Conservation (phyloP, 139 green algal genomes). For the Zygnema circumcarinatum region DNA sequence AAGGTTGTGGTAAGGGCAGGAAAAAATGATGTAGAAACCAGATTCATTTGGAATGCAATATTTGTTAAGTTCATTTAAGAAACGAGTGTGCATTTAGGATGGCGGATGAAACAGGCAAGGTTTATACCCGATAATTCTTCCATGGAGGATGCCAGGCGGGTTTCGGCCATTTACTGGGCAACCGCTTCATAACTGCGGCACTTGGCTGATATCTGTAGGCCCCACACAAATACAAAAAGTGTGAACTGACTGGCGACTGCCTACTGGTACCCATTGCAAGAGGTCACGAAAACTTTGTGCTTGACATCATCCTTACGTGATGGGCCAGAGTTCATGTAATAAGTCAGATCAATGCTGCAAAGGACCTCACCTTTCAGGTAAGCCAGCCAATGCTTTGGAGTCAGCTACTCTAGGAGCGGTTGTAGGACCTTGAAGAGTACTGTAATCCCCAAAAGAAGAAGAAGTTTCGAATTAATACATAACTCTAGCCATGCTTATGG, state of each 20-base stretch:
- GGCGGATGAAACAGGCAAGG: too few relatives aligned
- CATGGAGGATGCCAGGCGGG: conserved; percentile 94
- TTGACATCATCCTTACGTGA: too few relatives aligned
- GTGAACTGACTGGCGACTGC: background rate
- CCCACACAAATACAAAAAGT: background rate
- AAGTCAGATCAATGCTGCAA: background rate
- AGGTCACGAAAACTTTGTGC: background rate
- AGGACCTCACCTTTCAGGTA: background rate
- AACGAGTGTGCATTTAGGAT: too few relatives aligned
- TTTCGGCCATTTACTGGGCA: conserved; percentile 89
- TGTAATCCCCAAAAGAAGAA: too few relatives aligned
- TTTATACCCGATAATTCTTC: conserved; percentile 89
- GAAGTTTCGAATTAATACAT: too few relatives aligned
- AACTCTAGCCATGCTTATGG: too few relatives aligned
- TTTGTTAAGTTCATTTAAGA: too few relatives aligned
- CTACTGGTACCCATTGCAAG: background rate
- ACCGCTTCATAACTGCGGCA: conserved; percentile 69
- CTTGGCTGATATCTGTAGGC: conserved; percentile 27
- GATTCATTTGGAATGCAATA: too few relatives aligned
- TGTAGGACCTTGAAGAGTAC: background rate
- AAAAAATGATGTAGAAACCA: too few relatives aligned
- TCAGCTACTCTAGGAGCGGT: background rate
- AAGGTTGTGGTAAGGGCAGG: too few relatives aligned
- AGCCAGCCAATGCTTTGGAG: background rate
- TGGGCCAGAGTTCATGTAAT: background rate